phyloP scores from a whole-genome alignment of 2,329 filamentous ascomycete genomes.

The Trichothecium sympodiale region DNA sequence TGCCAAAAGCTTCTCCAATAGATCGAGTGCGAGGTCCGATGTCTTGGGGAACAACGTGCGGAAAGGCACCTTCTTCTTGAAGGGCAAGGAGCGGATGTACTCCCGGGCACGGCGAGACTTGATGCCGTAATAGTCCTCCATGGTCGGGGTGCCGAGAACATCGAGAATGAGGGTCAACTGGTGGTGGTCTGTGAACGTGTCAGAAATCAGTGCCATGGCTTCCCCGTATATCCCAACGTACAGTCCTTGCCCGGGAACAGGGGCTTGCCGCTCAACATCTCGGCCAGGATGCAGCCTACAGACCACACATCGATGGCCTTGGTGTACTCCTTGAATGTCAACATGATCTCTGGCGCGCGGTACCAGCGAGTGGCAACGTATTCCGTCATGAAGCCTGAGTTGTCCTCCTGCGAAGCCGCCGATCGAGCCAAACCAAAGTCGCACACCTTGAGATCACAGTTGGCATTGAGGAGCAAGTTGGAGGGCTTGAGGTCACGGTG shows the following conservation, averaged over 20 bases:
- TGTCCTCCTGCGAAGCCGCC: conserved; percentile 84
- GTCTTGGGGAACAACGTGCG: conserved; percentile 96
- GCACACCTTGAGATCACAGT: conserved; percentile 98
- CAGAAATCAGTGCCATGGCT: background rate
- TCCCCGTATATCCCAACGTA: conserved; percentile 33
- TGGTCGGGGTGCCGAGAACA: conserved; percentile 93
- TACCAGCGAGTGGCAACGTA: conserved; percentile 99
- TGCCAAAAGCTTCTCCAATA: conserved; percentile 88
- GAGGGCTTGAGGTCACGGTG: conserved; percentile 97
- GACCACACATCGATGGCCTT: conserved; percentile 99
- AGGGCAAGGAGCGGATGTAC: conserved; percentile 94
- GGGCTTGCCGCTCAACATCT: conserved; percentile 98
- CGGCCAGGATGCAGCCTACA: conserved; percentile 92
- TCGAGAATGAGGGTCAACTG: conserved; percentile 95
- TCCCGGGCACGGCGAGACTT: conserved; percentile 94
- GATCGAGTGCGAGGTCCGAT: conserved; percentile 89
- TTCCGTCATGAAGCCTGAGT: conserved; percentile 99
- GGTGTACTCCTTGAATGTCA: conserved; percentile 99
- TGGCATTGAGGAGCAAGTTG: conserved; percentile 92
- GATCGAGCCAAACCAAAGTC: conserved; percentile 85
- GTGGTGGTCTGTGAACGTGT: conserved; percentile 63
- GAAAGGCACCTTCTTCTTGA: conserved; percentile 99
- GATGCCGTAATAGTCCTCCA: conserved; percentile 99
- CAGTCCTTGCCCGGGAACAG: conserved; percentile 98
- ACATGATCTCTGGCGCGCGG: conserved; percentile 97